Evolutionary conservation across 2,329 filamentous ascomycete genomes (phyloP).

Genomic region (Fusarium verticillioides): DNA sequence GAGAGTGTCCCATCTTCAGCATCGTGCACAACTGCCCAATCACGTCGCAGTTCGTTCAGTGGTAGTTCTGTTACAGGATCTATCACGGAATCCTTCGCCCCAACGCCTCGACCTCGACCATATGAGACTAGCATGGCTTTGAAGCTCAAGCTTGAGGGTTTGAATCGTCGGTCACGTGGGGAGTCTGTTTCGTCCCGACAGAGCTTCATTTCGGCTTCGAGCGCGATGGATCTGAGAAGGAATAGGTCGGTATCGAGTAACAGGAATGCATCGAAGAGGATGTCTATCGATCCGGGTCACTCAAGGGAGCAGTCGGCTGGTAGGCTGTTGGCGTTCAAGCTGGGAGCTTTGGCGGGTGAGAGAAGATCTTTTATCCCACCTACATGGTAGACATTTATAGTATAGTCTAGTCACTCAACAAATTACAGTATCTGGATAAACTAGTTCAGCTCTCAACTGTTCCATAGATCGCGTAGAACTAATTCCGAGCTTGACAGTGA

Average conservation of each 20-base stretch:
- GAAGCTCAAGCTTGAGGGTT: background rate
- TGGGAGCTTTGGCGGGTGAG: slow-evolving; percentile 27
- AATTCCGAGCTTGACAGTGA: background rate
- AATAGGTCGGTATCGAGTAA: slow-evolving; percentile 11
- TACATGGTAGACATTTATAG: background rate
- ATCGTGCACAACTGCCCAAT: background rate
- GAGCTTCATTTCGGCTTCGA: background rate
- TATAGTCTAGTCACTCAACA: background rate
- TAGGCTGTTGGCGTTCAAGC: slow-evolving; percentile 30
- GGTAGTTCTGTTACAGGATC: slow-evolving; percentile 2
- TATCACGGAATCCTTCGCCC: background rate
- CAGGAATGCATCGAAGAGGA: slow-evolving; percentile 8
- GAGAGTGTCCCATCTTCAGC: background rate
- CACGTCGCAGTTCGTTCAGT: slow-evolving; percentile 18
- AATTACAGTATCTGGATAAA: background rate
- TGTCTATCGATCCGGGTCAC: background rate
- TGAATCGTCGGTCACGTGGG: slow-evolving; percentile 16
- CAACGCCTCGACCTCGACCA: background rate
- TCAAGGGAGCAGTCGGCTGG: slow-evolving; percentile 19
- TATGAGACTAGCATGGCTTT: slow-evolving; percentile 3
- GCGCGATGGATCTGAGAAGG: background rate
- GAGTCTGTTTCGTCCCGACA: slow-evolving; percentile 1
- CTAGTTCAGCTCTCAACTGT: too few relatives aligned
- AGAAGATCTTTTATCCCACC: background rate
- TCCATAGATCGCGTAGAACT: too few relatives aligned